Percentiles rank a stretch among this genome's conserved stretches.
Conservation (phyloP, 2,329 filamentous ascomycete genomes). For the Incumbomyces delicatus region DNA sequence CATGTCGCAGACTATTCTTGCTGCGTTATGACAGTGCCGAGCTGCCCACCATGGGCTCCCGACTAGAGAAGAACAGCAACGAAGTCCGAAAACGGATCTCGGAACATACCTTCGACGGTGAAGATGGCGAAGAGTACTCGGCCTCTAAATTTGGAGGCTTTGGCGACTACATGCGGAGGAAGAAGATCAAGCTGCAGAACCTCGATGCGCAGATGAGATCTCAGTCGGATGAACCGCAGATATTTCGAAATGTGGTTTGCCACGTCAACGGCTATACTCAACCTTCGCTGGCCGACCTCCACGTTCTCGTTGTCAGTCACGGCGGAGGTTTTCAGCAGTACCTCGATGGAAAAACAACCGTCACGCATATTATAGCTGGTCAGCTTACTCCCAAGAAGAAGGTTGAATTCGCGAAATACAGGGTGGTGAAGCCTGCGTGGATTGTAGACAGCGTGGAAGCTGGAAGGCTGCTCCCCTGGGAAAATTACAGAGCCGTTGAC, state of each 20-base stretch:
- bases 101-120: slow-evolving; percentile 63
- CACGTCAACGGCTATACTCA: slow-evolving; percentile 96
- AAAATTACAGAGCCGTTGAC: slow-evolving; percentile 71
- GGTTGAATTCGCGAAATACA: slow-evolving; percentile 75
- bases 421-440: slow-evolving; percentile 92
- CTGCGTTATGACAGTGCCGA: slow-evolving; percentile 12
- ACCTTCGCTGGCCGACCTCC: slow-evolving; percentile 79
- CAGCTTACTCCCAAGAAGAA: slow-evolving; percentile 85
- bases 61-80: slow-evolving; percentile 50
- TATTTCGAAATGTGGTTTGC: slow-evolving; percentile 84
- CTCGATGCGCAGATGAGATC: slow-evolving; percentile 73
- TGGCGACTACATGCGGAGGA: slow-evolving; percentile 81
- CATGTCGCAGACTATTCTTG: background rate
- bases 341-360: slow-evolving; percentile 84
- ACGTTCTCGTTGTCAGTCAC: slow-evolving; percentile 77
- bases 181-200: slow-evolving; percentile 96
- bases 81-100: slow-evolving; percentile 55
- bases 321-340: slow-evolving; percentile 95
- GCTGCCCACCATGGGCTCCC: slow-evolving; percentile 47
- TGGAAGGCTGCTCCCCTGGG: slow-evolving; percentile 75
- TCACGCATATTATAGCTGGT: slow-evolving; percentile 91
- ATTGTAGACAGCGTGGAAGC: slow-evolving; percentile 79
- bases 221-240: slow-evolving; percentile 62
- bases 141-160: slow-evolving; percentile 82
- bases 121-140: slow-evolving; percentile 84